Percentiles rank a stretch among this genome's conserved stretches.
Evolutionary conservation across 495 filamentous ascomycete species (phyloP).

Genomic region (Xylaria nigripes): DNA sequence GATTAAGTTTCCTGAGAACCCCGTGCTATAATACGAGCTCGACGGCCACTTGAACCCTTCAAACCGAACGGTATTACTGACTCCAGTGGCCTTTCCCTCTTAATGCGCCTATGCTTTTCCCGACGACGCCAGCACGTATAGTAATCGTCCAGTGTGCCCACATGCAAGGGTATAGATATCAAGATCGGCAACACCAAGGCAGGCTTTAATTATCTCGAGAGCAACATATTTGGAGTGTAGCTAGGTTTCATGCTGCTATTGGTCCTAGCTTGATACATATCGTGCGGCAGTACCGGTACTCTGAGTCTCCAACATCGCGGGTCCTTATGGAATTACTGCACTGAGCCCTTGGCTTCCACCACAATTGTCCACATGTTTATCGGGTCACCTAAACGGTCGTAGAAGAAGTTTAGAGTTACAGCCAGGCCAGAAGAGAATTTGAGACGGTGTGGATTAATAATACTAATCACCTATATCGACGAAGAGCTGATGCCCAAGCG

Average conservation of each 20-base stretch:
- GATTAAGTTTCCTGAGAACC: conserved; percentile 56
- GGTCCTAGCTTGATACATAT: conserved; percentile 67
- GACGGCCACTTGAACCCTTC: conserved; percentile 72
- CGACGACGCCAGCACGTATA: conserved; percentile 62
- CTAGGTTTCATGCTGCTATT: conserved; percentile 75
- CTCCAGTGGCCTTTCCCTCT: conserved; percentile 70
- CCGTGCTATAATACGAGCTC: conserved; percentile 52
- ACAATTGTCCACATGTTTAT: conserved; percentile 75
- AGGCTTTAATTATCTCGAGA: conserved; percentile 77
- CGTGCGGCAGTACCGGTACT: conserved; percentile 65
- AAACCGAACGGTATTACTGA: conserved; percentile 61
- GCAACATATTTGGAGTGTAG: conserved; percentile 73
- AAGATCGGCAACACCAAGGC: conserved; percentile 59
- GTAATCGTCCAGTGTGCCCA: conserved; percentile 78
- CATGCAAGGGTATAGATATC: conserved; percentile 83
- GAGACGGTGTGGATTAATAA: conserved; percentile 92
- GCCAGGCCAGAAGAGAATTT: conserved; percentile 62
- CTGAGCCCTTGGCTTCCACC: conserved; percentile 79
- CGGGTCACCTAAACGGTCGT: conserved; percentile 67
- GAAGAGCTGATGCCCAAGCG: conserved; percentile 33
- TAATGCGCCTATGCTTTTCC: conserved; percentile 57
- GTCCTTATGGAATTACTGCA: conserved; percentile 75
- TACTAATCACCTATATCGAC: conserved; percentile 68
- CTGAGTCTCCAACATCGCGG: conserved; percentile 59
- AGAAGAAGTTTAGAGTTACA: conserved; percentile 75